Evolutionary conservation across 768 basidiomycete species (phyloP).

Genomic region (Leccinum obscurum): DNA sequence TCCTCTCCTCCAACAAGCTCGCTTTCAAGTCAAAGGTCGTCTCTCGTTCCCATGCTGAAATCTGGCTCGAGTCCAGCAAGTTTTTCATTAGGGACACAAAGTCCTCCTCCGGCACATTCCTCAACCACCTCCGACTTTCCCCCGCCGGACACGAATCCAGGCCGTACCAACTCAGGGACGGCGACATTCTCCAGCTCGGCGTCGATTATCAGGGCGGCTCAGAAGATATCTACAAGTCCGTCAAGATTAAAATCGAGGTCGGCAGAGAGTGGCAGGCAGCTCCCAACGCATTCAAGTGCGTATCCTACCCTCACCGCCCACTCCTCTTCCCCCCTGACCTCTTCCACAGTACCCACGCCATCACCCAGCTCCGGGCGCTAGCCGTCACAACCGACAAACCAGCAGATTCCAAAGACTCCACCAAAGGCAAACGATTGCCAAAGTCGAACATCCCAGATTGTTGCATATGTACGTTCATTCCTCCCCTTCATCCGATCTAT

Average conservation of each 20-base stretch:
- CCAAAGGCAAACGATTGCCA: constrained; percentile 31
- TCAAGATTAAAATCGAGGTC: constrained; percentile 93
- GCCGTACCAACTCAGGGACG: constrained; percentile 81
- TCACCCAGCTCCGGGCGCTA: constrained; percentile 80
- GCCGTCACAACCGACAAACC: constrained; percentile 40
- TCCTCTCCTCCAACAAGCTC: constrained; percentile 76
- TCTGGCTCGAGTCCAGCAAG: constrained; percentile 73
- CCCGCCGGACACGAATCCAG: constrained; percentile 80
- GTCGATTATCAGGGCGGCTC: constrained; percentile 98
- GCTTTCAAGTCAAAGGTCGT: constrained; percentile 97
- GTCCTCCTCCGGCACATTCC: constrained; percentile 87
- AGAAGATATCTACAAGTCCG: constrained; percentile 95
- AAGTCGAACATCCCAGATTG: constrained; percentile 71
- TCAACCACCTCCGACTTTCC: constrained; percentile 91
- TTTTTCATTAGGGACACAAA: constrained; percentile 93
- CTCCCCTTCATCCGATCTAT: not conserved
- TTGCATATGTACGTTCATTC: constrained; percentile 78
- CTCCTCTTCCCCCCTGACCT: not conserved
- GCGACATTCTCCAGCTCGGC: constrained; percentile 91
- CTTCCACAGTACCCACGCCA: constrained; percentile 56
- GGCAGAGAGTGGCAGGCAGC: constrained; percentile 88
- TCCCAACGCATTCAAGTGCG: constrained; percentile 85
- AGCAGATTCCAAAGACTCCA: constrained; percentile 8
- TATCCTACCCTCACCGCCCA: not conserved
- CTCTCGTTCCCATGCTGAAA: constrained; percentile 90